phyloP scores from a whole-genome alignment of 495 filamentous ascomycete species.

The Xylaria telfairii region DNA sequence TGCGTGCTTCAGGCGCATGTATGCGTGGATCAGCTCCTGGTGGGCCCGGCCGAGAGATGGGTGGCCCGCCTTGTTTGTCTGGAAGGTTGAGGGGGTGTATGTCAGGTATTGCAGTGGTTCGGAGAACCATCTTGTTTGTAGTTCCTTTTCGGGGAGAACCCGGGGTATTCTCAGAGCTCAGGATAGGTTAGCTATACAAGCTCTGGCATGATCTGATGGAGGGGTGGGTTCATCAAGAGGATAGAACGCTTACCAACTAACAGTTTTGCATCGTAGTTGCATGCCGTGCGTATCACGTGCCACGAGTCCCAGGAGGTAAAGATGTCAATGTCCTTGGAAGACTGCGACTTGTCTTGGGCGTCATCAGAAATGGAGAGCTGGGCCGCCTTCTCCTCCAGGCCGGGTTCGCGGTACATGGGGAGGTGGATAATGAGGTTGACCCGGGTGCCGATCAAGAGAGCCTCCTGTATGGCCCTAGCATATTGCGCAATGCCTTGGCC shows the following conservation, averaged over 20 bases:
- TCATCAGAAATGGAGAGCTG: slow-evolving; percentile 45
- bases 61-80: slow-evolving; percentile 77
- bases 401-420: slow-evolving; percentile 71
- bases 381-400: slow-evolving; percentile 47
- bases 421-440: slow-evolving; percentile 81
- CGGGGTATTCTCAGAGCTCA: slow-evolving; percentile 80
- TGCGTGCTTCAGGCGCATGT: slow-evolving; percentile 79
- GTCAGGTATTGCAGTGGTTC: slow-evolving; percentile 86
- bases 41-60: slow-evolving; percentile 83
- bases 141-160: slow-evolving; percentile 71
- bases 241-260: slow-evolving; percentile 75
- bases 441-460: slow-evolving; percentile 71
- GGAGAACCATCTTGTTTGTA: slow-evolving; percentile 91
- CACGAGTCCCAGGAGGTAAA: slow-evolving; percentile 91
- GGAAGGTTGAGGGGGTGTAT: slow-evolving; percentile 70
- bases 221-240: not conserved
- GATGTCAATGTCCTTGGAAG: slow-evolving; percentile 58
- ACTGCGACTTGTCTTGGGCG: slow-evolving; percentile 24
- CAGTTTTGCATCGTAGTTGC: slow-evolving; percentile 82
- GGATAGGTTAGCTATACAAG: slow-evolving; percentile 11
- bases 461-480: slow-evolving; percentile 84
- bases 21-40: slow-evolving; percentile 76
- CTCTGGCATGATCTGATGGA: not conserved
- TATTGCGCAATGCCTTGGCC: slow-evolving; percentile 66
- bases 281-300: slow-evolving; percentile 84